These are phyloP conservation scores for Diplodia intermedia DNA, from an alignment of 2,329 filamentous ascomycete genomes.

Conservation along the genomic window DNA sequence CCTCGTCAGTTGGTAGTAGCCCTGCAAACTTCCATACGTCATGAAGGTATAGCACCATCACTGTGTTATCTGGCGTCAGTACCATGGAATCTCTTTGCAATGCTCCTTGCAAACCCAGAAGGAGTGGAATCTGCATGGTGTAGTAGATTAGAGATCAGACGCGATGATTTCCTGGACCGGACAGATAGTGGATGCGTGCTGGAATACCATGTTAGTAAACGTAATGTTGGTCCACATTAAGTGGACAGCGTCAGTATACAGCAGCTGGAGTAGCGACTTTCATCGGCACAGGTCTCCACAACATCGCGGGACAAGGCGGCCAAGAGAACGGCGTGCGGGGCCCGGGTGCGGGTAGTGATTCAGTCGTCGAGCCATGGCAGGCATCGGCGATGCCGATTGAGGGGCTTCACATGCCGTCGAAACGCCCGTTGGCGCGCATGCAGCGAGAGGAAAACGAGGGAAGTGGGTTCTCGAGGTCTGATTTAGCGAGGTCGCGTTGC, in stretches of 20 bases:
- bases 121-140: not conserved
- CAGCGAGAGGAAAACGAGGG: not conserved
- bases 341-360: not conserved
- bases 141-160: not conserved
- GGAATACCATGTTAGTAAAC: not conserved
- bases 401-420: not conserved
- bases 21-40: not conserved
- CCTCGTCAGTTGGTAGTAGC: not conserved
- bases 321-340: not conserved
- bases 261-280: not conserved
- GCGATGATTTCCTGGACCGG: not conserved
- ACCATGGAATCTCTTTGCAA: not conserved
- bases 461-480: not conserved
- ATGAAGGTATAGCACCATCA: not conserved
- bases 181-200: not conserved
- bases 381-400: not conserved
- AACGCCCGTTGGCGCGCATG: not conserved
- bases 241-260: not conserved
- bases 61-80: not conserved
- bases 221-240: not conserved
- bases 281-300: not conserved
- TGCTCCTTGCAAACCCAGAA: not conserved
- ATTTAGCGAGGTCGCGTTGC: slow-evolving; percentile 10
- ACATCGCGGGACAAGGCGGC: not conserved
- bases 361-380: not conserved